Evolutionary conservation across 2,329 filamentous ascomycete genomes (phyloP), one percentile per base, ranked within the genome.

Genomic region (Madurella fahalii): DNA sequence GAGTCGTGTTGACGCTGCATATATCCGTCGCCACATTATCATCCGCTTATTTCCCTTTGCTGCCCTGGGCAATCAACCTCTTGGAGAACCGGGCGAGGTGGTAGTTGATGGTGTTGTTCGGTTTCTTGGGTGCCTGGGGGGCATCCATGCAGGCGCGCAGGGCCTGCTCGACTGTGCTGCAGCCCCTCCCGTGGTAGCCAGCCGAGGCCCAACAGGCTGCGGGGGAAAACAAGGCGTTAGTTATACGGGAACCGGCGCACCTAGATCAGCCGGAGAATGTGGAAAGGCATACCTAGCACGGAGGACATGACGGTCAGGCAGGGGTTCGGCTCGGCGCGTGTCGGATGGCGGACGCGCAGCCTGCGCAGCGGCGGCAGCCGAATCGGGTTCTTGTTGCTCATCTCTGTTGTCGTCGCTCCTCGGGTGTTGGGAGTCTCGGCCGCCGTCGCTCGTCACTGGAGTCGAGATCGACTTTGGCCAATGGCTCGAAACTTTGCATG

Each of bases 51-150:
- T 63, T 60, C 42, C 34, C 34, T 15, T 64, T 61, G 54, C 58
- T 64, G 71, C 78, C 80, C 73, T 64, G 58, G 8, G 64, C 73
- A n/a, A 71, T 92, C 82, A 81, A 84, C 76, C 61, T 84, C 80
- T 66, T 86, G 80, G 74, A 86, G 81, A 77, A 95, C 77, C 94
- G 83, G 62, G 82, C 81, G 42, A 97, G 77, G 70, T 96, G 92
- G 78, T 92, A 92, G 75, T 97, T 97, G 82, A 97, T 91, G 71
- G 85, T 93, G 76, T 86, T 90, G 69, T 83, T 82, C 32, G 69
- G 66, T 49, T 71, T 67, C 12, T 72, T 64, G 42, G 72, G 64
- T 56, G 70, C 77, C 77, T 67, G 83, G 59, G 86, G 85, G 53
- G 81, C 81, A 76, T 97, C 93, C 90, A 96, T 96, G 74, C 84